Conservation (phyloP, 306 rosid genomes). For the Rosa lucieae region DNA sequence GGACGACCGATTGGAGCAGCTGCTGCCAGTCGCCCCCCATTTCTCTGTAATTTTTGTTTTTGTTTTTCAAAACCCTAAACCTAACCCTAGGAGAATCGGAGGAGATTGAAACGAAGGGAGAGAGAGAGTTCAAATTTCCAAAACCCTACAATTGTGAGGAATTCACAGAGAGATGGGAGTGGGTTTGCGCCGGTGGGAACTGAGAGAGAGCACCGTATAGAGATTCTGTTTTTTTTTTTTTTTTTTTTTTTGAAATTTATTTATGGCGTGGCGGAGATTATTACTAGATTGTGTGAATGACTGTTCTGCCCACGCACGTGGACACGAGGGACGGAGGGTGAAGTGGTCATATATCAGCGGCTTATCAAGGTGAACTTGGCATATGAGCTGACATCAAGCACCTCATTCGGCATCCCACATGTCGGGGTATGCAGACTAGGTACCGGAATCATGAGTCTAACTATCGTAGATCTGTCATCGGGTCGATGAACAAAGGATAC, state of each 20-base stretch:
- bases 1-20: conserved; percentile 69
- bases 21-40: conserved; percentile 83
- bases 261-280: no score
- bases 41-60: neutral
- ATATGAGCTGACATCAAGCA: no score
- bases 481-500: no score
- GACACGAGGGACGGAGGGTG: neutral
- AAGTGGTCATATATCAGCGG: neutral
- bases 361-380: no score
- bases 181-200: conserved; percentile 23
- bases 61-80: neutral
- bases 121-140: neutral
- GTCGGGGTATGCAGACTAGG: no score
- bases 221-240: no score
- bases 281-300: neutral
- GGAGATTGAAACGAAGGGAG: no score
- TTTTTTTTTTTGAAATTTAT: no score
- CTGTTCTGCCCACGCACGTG: neutral
- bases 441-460: no score
- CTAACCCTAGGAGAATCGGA: no score
- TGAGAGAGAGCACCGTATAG: neutral
- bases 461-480: no score
- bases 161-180: neutral
- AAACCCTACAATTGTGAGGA: conserved; percentile 37
- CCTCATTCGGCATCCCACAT: no score